Conservation (phyloP, 2,329 filamentous ascomycete species). For the Cytospora leucostoma region DNA sequence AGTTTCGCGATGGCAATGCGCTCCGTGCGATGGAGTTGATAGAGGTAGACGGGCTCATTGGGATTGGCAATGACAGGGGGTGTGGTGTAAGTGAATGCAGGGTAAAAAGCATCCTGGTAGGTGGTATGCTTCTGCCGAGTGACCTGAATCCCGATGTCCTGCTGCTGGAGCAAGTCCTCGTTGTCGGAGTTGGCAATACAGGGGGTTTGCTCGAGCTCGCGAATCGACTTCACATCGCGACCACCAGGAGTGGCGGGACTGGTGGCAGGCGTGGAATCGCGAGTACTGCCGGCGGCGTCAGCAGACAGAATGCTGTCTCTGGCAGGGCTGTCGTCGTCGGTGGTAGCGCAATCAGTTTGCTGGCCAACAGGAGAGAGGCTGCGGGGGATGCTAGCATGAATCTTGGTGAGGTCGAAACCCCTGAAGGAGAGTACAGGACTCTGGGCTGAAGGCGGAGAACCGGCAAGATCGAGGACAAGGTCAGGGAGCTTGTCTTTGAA, state of each 20-base stretch:
- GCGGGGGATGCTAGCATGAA: not conserved
- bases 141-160: not conserved
- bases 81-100: not conserved
- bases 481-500: constrained; percentile 8
- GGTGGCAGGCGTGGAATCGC: constrained; percentile 13
- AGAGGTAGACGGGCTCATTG: constrained; percentile 5
- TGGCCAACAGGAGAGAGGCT: constrained; percentile 2
- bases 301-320: constrained; percentile 20
- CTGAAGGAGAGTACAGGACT: not conserved
- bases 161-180: constrained; percentile 11
- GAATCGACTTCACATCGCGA: constrained; percentile 1
- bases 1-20: constrained; percentile 15
- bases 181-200: constrained; percentile 5
- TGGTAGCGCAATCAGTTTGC: not conserved
- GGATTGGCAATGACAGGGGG: constrained; percentile 15
- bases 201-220: not conserved
- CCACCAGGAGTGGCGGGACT: constrained; percentile 9
- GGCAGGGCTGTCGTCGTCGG: constrained; percentile 22
- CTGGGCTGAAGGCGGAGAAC: not conserved
- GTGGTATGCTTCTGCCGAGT: constrained; percentile 11
- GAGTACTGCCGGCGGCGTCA: constrained; percentile 11
- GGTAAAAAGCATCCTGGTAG: constrained; percentile 10
- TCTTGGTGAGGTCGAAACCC: not conserved
- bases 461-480: not conserved
- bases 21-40: constrained; percentile 15